Evolutionary conservation across 768 basidiomycete genomes (phyloP).

Genomic region (Amanita polypyramis): DNA sequence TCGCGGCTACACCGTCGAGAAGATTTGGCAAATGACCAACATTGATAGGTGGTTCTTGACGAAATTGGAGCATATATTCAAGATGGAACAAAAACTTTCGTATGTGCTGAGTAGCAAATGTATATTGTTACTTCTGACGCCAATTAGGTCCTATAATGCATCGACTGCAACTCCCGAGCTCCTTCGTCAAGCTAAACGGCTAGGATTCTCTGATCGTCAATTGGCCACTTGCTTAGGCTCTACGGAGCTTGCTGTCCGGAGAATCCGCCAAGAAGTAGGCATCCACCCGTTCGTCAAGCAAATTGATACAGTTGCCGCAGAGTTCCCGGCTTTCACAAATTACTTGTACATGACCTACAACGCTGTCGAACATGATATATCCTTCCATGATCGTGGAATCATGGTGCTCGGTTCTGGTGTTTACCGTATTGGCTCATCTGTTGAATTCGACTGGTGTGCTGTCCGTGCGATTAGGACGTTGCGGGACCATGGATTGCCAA

Average conservation of each 20-base stretch:
- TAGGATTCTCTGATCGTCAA: constrained; percentile 93
- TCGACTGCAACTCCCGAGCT: constrained; percentile 50
- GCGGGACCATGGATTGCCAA: constrained; percentile 88
- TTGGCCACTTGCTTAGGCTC: constrained; percentile 76
- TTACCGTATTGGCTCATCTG: constrained; percentile 97
- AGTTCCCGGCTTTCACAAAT: constrained; percentile 98
- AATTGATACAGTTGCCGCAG: constrained; percentile 97
- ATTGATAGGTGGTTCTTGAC: constrained; percentile 99
- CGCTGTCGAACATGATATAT: constrained; percentile 86
- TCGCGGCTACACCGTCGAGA: constrained; percentile 87
- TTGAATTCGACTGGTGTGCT: constrained; percentile 99
- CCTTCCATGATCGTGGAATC: constrained; percentile 85
- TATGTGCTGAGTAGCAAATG: constrained; percentile 26
- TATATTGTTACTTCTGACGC: background rate
- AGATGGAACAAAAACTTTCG: constrained; percentile 72
- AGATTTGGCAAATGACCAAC: constrained; percentile 95
- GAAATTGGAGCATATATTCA: constrained; percentile 73
- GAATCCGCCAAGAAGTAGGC: constrained; percentile 73
- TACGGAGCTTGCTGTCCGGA: constrained; percentile 88
- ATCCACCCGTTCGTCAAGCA: constrained; percentile 94
- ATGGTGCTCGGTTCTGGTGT: constrained; percentile 98
- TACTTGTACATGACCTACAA: constrained; percentile 99
- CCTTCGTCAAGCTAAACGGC: constrained; percentile 80
- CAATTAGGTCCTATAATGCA: constrained; percentile 46
- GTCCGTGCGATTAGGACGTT: constrained; percentile 94